Evolutionary conservation across 2,329 filamentous ascomycete species (phyloP).

Genomic region (Colletotrichum magnum): DNA sequence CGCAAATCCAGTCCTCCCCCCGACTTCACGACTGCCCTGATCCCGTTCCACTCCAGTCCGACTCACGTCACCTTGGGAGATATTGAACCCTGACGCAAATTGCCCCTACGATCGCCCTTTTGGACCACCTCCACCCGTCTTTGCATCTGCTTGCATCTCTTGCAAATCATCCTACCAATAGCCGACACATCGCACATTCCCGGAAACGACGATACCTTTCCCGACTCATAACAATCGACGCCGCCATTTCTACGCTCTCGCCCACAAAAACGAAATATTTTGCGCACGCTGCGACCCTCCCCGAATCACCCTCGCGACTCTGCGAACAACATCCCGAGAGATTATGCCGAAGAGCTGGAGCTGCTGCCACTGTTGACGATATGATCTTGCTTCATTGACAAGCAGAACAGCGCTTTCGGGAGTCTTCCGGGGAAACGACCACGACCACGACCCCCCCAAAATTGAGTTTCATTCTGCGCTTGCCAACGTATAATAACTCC

Average conservation of each 20-base stretch:
- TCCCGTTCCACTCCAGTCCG: conserved; percentile 27
- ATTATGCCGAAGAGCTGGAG: conserved; percentile 42
- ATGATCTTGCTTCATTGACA: conserved; percentile 43
- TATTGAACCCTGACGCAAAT: conserved; percentile 35
- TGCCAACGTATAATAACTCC: conserved; percentile 17
- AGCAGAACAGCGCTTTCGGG: conserved; percentile 39
- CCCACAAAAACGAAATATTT: conserved; percentile 17
- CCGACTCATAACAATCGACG: conserved; percentile 37
- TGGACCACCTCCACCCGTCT: conserved; percentile 36
- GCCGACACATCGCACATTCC: conserved; percentile 39
- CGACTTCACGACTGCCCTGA: conserved; percentile 38
- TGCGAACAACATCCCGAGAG: conserved; percentile 19
- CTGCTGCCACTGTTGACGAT: conserved; percentile 42
- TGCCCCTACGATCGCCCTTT: conserved; percentile 28
- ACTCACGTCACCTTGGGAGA: conserved; percentile 34
- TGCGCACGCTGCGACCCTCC: conserved; percentile 20
- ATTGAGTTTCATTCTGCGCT: conserved; percentile 32
- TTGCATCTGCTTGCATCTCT: conserved; percentile 39
- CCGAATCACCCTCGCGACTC: conserved; percentile 18
- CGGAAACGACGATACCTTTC: conserved; percentile 36
- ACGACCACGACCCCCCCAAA: conserved; percentile 1
- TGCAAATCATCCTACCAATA: conserved; percentile 38
- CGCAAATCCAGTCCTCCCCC: conserved; percentile 36
- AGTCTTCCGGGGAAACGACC: conserved; percentile 23
- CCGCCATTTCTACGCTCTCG: conserved; percentile 33